Conservation (phyloP, 1,139 yeast genomes). For the Debaryomyces fabryi region DNA sequence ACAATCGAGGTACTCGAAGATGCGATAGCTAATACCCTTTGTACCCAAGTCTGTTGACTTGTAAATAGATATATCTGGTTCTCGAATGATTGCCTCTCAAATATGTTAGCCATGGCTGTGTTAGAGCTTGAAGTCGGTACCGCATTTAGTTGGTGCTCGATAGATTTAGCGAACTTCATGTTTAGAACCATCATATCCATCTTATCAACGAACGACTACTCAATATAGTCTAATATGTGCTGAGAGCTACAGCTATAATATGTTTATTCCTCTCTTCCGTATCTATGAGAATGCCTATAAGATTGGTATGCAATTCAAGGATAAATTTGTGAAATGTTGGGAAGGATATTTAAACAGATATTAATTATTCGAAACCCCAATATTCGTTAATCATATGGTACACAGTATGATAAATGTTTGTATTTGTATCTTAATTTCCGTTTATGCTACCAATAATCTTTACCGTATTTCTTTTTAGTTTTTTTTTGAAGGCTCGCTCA, state of each 20-base stretch:
- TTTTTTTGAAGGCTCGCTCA: not conserved
- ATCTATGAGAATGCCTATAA: not conserved
- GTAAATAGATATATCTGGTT: conserved; percentile 31
- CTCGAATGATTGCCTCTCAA: not conserved
- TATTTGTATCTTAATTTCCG: not conserved
- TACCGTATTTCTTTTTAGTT: not conserved
- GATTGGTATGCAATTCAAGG: not conserved
- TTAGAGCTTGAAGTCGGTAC: not conserved
- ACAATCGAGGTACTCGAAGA: conserved; percentile 61
- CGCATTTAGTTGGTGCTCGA: not conserved
- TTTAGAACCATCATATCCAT: not conserved
- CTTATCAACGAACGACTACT: not conserved
- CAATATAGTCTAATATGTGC: not conserved
- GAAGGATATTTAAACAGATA: not conserved
- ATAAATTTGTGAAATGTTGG: not conserved
- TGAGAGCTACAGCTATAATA: not conserved
- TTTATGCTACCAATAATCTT: not conserved
- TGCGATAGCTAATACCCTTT: conserved; percentile 57
- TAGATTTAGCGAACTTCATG: not conserved
- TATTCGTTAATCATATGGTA: not conserved
- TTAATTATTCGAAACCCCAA: not conserved
- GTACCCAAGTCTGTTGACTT: conserved; percentile 27
- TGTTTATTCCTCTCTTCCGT: not conserved
- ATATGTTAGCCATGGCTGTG: not conserved
- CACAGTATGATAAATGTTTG: not conserved